These are phyloP conservation scores for Phytophthora pini DNA, from an alignment of 352 stramenopile genomes.

Conservation along the genomic window DNA sequence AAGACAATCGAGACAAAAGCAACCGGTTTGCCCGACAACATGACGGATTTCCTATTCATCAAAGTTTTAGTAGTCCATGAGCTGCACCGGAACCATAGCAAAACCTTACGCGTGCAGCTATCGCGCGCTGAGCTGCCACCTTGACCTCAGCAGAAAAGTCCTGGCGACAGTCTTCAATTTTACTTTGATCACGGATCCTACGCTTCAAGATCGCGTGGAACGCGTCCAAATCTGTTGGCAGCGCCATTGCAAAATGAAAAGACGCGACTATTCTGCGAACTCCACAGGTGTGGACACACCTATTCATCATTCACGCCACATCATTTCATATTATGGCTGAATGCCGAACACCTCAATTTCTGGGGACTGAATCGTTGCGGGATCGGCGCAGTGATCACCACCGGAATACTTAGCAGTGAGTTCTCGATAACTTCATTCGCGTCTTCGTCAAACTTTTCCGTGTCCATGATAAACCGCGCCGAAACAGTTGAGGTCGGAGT, in stretches of 20 bases:
- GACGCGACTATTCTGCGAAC: conserved; percentile 22
- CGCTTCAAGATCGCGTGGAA: conserved; percentile 63
- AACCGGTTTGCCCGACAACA: conserved; percentile 71
- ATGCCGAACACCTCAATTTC: neutral
- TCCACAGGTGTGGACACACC: neutral
- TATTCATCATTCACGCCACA: neutral
- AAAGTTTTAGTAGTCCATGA: neutral
- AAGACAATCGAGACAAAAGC: conserved; percentile 80
- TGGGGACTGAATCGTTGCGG: conserved; percentile 20
- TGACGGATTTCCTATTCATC: conserved; percentile 47
- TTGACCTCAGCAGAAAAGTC: conserved; percentile 30
- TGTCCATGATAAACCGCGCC: conserved; percentile 66
- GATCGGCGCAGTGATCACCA: conserved; percentile 57
- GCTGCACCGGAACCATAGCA: no score
- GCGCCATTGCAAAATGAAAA: conserved; percentile 40
- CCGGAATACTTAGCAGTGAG: conserved; percentile 47
- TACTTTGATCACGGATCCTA: conserved; percentile 59
- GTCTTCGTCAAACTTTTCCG: conserved; percentile 70
- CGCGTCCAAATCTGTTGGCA: conserved; percentile 46
- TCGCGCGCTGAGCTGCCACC: conserved; percentile 26
- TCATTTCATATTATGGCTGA: conserved; percentile 7
- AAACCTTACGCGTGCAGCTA: conserved; percentile 21
- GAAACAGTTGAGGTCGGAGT: conserved; percentile 23
- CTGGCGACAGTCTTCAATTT: conserved; percentile 52
- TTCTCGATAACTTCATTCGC: conserved; percentile 65